Percentiles rank a stretch among this genome's conserved stretches.
Evolutionary conservation across 73 alveolate genomes (phyloP).

Genomic region (Paramecium biaurelia): DNA sequence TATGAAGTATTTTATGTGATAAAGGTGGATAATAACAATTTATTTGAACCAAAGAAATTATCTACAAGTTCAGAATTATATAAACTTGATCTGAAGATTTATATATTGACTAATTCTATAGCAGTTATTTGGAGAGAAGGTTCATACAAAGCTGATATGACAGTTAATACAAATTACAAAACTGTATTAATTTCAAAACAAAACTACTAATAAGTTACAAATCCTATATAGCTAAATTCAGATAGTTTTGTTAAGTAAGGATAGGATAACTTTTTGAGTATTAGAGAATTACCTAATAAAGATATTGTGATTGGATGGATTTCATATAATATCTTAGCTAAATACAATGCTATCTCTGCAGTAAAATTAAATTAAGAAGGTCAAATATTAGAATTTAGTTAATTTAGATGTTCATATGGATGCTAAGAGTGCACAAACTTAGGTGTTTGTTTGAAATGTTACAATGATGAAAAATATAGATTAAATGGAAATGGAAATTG

Average conservation of each 20-base stretch:
- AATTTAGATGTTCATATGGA: not conserved
- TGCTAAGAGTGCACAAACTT: not conserved
- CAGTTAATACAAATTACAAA: not conserved
- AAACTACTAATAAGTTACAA: not conserved
- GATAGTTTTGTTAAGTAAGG: not conserved
- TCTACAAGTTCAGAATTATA: not conserved
- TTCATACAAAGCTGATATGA: not conserved
- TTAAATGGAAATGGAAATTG: not conserved
- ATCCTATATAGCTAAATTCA: not conserved
- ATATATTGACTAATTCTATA: not conserved
- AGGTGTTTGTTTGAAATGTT: not conserved
- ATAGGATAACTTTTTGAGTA: not conserved
- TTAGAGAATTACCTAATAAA: not conserved
- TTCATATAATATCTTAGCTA: not conserved
- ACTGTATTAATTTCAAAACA: not conserved
- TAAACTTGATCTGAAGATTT: not conserved
- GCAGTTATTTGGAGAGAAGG: slow-evolving; percentile 5
- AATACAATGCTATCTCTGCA: not conserved
- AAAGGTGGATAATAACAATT: not conserved
- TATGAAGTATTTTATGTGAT: not conserved
- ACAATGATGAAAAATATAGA: not conserved
- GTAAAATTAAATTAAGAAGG: not conserved
- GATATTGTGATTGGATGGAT: not conserved
- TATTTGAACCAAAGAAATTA: not conserved
- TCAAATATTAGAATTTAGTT: not conserved